Evolutionary conservation across 768 basidiomycete genomes (phyloP).

Genomic region (Russula sp.): DNA sequence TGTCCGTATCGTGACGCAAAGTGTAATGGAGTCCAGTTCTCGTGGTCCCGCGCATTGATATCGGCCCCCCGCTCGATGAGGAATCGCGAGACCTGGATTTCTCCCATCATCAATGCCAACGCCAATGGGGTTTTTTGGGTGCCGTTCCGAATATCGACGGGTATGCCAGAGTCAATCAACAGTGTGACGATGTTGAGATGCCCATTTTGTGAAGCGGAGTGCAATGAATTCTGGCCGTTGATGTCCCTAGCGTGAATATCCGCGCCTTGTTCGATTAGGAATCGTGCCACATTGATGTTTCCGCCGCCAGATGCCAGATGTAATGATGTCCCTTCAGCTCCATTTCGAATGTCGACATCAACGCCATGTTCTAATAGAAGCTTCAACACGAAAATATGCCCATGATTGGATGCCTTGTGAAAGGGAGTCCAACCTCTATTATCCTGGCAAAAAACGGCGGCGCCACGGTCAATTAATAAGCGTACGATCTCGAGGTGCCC

Average conservation of each 20-base stretch:
- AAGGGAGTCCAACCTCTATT: neutral
- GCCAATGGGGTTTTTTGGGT: too few relatives aligned
- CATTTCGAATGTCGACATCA: neutral
- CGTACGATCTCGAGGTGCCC: neutral
- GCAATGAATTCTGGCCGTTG: neutral
- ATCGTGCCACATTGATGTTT: neutral
- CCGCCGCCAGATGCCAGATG: neutral
- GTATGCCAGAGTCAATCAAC: neutral
- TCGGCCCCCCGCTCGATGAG: too few relatives aligned
- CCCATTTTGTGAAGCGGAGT: neutral
- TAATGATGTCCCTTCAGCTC: neutral
- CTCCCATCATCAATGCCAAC: too few relatives aligned
- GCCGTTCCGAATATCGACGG: too few relatives aligned
- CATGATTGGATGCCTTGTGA: neutral
- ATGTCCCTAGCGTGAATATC: neutral
- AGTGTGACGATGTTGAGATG: neutral
- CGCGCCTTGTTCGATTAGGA: neutral
- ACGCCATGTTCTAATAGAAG: neutral
- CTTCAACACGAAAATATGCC: neutral
- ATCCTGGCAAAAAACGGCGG: neutral
- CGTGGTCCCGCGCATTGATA: too few relatives aligned
- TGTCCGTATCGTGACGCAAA: too few relatives aligned
- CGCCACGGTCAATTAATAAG: neutral
- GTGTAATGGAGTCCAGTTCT: too few relatives aligned
- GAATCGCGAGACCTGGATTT: too few relatives aligned